These are phyloP conservation scores for Mortierella sp. DNA, from an alignment of 371 early-diverging fungal species.

Conservation along the genomic window DNA sequence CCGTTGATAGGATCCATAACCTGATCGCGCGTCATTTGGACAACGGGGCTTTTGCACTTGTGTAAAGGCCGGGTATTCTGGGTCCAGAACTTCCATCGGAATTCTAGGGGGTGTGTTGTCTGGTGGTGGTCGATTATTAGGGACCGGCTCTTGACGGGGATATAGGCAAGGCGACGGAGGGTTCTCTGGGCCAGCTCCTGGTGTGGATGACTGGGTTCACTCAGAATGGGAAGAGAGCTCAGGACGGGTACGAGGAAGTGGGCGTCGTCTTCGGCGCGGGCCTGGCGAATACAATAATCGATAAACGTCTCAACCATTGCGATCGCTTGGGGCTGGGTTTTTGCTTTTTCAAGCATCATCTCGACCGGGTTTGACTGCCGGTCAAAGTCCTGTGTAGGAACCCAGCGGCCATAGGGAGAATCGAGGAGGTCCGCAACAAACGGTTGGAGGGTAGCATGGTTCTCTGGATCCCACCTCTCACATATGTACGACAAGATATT, in stretches of 20 bases:
- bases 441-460: background rate
- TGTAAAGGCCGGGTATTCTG: background rate
- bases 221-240: background rate
- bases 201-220: background rate
- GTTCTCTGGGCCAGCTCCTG: background rate
- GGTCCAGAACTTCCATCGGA: conserved; percentile 10
- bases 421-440: conserved; percentile 7
- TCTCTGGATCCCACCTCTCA: background rate
- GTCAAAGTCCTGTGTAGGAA: conserved; percentile 4
- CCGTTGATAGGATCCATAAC: conserved; percentile 4
- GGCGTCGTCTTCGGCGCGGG: background rate
- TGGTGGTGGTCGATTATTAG: conserved; percentile 20
- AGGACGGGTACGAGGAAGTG: conserved; percentile 1
- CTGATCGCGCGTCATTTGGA: background rate
- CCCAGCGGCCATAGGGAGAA: conserved; percentile 6
- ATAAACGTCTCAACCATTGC: conserved; percentile 2
- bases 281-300: conserved; percentile 22
- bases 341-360: background rate
- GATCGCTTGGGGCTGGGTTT: background rate
- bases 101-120: background rate
- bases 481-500: background rate
- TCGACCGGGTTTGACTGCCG: background rate
- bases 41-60: conserved; percentile 16
- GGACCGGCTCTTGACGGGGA: background rate
- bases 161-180: conserved; percentile 1